Conservation (phyloP, 192 early-diverging fungal species). For the Endogone sp. region DNA sequence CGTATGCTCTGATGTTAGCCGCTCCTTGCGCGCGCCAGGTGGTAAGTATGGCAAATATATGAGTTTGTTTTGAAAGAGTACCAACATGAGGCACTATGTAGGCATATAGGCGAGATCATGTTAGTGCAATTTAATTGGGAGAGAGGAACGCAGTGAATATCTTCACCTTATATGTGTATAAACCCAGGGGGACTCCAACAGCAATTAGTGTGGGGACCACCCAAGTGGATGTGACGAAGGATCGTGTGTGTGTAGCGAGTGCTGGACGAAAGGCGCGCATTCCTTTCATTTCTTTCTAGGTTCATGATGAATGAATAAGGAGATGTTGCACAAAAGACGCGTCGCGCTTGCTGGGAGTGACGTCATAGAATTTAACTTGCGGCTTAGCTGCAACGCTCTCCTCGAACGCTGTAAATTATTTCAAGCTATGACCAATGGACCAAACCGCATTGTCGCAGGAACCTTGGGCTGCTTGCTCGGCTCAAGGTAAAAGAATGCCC, state of each 20-base stretch:
- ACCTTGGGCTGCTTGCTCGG: background rate
- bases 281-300: too few relatives aligned
- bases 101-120: background rate
- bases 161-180: slow-evolving; percentile 13
- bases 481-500: background rate
- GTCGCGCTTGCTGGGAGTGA: too few relatives aligned
- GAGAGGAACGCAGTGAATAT: too few relatives aligned
- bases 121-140: too few relatives aligned
- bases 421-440: too few relatives aligned
- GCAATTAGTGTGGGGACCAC: background rate
- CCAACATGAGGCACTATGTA: slow-evolving; percentile 29
- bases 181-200: slow-evolving; percentile 1
- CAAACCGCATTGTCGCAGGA: background rate
- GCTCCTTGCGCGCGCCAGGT: slow-evolving; percentile 20
- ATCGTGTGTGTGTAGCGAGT: background rate
- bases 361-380: background rate
- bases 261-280: slow-evolving; percentile 2
- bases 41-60: slow-evolving; percentile 38
- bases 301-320: too few relatives aligned
- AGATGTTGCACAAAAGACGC: too few relatives aligned
- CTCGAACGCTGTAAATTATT: too few relatives aligned
- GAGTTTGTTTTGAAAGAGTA: slow-evolving; percentile 38
- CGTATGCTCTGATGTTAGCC: background rate
- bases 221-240: background rate
- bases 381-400: too few relatives aligned